Evolutionary conservation across 148 eudicot genomes (phyloP), one percentile per base, ranked within the genome.

Genomic region (Chenopodium berlandieri): DNA sequence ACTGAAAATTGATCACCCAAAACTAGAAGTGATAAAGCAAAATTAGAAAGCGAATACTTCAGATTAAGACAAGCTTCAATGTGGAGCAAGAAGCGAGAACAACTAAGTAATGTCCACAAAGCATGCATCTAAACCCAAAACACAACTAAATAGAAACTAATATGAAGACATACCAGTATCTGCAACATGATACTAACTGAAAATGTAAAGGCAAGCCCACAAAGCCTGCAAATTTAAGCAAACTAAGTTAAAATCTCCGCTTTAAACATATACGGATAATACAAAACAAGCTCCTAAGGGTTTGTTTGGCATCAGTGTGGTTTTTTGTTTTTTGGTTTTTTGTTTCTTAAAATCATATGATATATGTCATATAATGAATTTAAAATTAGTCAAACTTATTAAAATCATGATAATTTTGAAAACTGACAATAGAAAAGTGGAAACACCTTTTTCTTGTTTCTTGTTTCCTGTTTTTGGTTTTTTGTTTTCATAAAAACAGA

Each of bases 201-300:
- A 76, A 91, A 94, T 91, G 93, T 94, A 86, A 91, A 92, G n/a
- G 97, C 98, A 70, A 94, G 93, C 46, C 94, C 98, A 48, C 92
- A 97, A 84, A 94, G 95, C 84, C 98, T 94, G 94, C 85, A 84
- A 44, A 76, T 80, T 20, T 62, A 60, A 40, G 31, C 82, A 64
- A 46, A 44, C 83, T 46, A 72, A 60, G 76, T 75, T 22, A 87
- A 71, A 86, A 27, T 13, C 8, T 75, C 20, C 83, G 34, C 62
- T 58, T 22, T 63, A 4, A n/a, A 8, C 72, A 64, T 77, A 73
- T 64, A 6, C 13, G 71, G 4, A 47, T 0, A 34, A 31, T 9
- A 67, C 50, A 75, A 40, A 22, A 44, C 20, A 11, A 71, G 1
- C 22, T 47, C 19, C 73, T 27, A 27, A 27, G 27, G 27, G 27